Conservation (phyloP, 192 early-diverging fungal genomes). For the Physocladia obscura region DNA sequence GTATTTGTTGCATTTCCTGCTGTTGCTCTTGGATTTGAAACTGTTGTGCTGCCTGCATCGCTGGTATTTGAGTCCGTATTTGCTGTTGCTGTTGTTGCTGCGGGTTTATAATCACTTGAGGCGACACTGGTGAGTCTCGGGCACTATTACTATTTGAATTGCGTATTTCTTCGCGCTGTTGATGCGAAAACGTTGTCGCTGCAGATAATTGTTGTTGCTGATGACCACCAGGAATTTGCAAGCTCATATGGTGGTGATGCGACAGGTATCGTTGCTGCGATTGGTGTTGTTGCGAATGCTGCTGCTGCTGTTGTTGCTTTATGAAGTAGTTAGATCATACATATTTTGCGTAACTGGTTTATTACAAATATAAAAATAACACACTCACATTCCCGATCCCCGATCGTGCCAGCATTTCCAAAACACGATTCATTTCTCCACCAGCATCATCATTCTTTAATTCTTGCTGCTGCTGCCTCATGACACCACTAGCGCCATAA, state of each 20-base stretch:
- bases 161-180: too few relatives aligned
- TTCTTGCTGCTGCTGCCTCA: not conserved
- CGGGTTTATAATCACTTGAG: too few relatives aligned
- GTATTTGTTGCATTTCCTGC: not conserved
- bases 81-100: not conserved
- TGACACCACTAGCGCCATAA: not conserved
- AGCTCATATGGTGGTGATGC: too few relatives aligned
- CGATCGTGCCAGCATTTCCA: constrained; percentile 18
- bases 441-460: not conserved
- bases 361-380: not conserved
- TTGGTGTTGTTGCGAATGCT: too few relatives aligned
- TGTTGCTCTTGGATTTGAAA: not conserved
- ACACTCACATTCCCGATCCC: not conserved
- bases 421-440: constrained; percentile 10
- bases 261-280: too few relatives aligned
- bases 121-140: too few relatives aligned
- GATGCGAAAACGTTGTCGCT: too few relatives aligned
- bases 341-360: not conserved
- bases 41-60: not conserved
- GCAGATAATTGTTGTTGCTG: too few relatives aligned
- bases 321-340: not conserved
- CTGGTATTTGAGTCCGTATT: not conserved
- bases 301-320: constrained; percentile 6
- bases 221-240: too few relatives aligned
- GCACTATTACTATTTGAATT: too few relatives aligned